phyloP scores from a whole-genome alignment of 495 filamentous ascomycete genomes.

The Neurospora tetraspora region DNA sequence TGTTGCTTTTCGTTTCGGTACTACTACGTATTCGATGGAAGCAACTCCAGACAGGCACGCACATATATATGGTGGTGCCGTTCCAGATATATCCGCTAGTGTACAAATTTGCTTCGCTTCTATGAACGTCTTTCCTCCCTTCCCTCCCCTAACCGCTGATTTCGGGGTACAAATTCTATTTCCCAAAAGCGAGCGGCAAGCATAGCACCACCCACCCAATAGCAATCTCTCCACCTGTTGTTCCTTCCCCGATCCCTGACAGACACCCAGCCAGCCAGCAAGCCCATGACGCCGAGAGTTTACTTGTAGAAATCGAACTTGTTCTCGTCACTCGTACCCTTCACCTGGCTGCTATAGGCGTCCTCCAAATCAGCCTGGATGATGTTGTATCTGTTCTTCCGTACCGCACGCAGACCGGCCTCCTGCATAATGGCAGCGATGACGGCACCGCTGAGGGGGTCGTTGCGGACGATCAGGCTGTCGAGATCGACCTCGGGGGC shows the following conservation, averaged over 20 bases:
- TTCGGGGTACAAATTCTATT: not conserved
- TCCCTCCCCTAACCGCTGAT: not conserved
- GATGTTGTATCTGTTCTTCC: conserved; percentile 98
- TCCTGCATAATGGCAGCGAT: conserved; percentile 99
- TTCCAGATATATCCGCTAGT: not conserved
- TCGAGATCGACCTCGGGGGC: conserved; percentile 95
- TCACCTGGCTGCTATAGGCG: conserved; percentile 91
- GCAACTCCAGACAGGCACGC: not conserved
- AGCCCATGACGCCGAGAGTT: not conserved
- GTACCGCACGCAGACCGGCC: conserved; percentile 84
- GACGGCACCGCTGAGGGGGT: conserved; percentile 86
- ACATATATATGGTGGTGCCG: not conserved
- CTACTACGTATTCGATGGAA: not conserved
- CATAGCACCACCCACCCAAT: conserved; percentile 2
- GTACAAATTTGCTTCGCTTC: not conserved
- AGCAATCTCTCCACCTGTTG: not conserved
- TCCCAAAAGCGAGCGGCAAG: not conserved
- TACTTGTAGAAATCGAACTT: conserved; percentile 66
- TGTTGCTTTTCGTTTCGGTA: not conserved
- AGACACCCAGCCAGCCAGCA: not conserved
- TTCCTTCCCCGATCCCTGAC: not conserved
- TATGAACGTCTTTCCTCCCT: not conserved
- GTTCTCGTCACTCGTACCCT: conserved; percentile 70
- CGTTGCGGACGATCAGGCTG: conserved; percentile 89
- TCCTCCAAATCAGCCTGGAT: conserved; percentile 94